Evolutionary conservation across 2,329 filamentous ascomycete genomes (phyloP), one percentile per base, ranked within the genome.

Genomic region (Daldinia sp.): DNA sequence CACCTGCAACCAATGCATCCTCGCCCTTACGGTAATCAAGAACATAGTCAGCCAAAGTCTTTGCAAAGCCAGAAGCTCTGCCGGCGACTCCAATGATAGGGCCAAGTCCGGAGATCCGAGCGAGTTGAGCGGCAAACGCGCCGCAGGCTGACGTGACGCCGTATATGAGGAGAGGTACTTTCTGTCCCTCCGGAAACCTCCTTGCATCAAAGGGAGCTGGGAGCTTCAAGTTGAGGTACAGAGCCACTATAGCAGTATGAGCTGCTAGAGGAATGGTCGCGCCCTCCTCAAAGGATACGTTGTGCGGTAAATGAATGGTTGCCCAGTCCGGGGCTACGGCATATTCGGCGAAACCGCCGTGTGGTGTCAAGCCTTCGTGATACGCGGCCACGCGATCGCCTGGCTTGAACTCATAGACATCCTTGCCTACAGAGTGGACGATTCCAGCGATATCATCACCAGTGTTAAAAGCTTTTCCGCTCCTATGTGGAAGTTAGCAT

Each of bases 331-430:
- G 80, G 0, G 79, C 80, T 13, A 84, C 67, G 15, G 81, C 79
- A 60, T 84, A 84, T 73, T 85, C 83, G 33, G 81, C 82, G 66
- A 73, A 80, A 65, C 74, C 77, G 6, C 82, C 81, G 42, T 77
- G 72, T 1, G 78, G 75, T 1, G 75, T 74, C 9, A 66, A 18
- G 73, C 81, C 79, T 68, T 81, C 75, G 73, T 85, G 82, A 79
- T 88, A 87, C 3, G 84, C 85, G 7, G 85, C 84, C 0, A 89
- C 87, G 15, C 86, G 83, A 76, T 89, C 87, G 35, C 87, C 87
- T 0, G 79, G 78, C 67, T 82, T 82, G 80, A 87, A 73, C 44
- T 71, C 69, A 84, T 65, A 81, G 2, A 87, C 84, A 30, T 82
- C 78, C 18, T 79, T 72, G n/a, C 85, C 85, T 18, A 86, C 81